A percentile compares a stretch with the other conserved stretches of the same genome.
These are phyloP conservation scores for Auricularia heimuer DNA, from an alignment of 768 basidiomycete species.

Conservation along the genomic window DNA sequence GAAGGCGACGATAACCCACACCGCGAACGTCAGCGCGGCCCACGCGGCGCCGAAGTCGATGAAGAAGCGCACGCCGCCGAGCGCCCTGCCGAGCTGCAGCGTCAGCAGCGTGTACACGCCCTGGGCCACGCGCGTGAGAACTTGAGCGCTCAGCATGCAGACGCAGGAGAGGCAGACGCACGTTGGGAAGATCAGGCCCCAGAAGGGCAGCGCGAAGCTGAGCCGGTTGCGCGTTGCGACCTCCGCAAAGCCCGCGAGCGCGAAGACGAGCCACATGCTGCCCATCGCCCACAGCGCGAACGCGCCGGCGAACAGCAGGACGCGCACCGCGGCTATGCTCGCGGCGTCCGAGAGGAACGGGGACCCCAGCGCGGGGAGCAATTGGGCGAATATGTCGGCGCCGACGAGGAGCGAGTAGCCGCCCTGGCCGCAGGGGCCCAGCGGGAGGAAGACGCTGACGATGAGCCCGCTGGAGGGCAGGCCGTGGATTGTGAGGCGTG, in stretches of 20 bases:
- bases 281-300: slow-evolving; percentile 54
- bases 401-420: slow-evolving; percentile 47
- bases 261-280: slow-evolving; percentile 53
- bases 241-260: slow-evolving; percentile 38
- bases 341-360: not conserved
- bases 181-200: slow-evolving; percentile 67
- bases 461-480: slow-evolving; percentile 38
- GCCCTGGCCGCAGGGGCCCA: slow-evolving; percentile 65
- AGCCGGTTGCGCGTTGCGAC: slow-evolving; percentile 32
- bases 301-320: slow-evolving; percentile 29
- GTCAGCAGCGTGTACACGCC: slow-evolving; percentile 55
- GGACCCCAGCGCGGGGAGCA: slow-evolving; percentile 21
- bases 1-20: slow-evolving; percentile 6
- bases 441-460: slow-evolving; percentile 58
- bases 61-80: slow-evolving; percentile 41
- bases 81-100: slow-evolving; percentile 36
- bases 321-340: slow-evolving; percentile 35
- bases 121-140: not conserved
- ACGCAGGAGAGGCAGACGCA: slow-evolving; percentile 19
- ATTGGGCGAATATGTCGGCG: slow-evolving; percentile 36
- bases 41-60: slow-evolving; percentile 50
- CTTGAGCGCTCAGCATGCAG: not conserved
- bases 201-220: slow-evolving; percentile 48
- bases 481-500: slow-evolving; percentile 48
- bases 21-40: slow-evolving; percentile 4